Base-by-base conservation (phyloP, 768 basidiomycete species). In the Podaxis mareebaensis region DNA sequence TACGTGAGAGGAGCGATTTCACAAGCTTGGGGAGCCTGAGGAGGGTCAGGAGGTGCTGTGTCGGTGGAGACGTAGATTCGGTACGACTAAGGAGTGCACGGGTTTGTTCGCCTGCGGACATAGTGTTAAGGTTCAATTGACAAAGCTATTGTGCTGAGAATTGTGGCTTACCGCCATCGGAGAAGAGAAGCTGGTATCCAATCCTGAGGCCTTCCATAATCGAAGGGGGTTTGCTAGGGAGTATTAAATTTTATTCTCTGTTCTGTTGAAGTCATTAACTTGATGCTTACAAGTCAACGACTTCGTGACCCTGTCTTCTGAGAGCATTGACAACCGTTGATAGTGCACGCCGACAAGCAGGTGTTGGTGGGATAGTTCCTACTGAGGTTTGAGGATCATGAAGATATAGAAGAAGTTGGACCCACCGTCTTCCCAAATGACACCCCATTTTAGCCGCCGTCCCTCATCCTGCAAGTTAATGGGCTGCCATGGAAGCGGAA, bases 361-460 rank as follows among this genome's bases (percentile, higher is more conserved):
- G 89, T 8, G 84, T 83, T 0, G 88, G 85, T 4, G 81, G 76
- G 42, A 89, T 81, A 17, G 83, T 77, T 10, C 85, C 89, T 89
- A 55, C 53, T n/a, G 15, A 52, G 40, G 28, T 55, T 33, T 53
- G 53, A 13, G 46, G 52, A 20, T 42, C 64, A 60, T 22, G 20
- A 55, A 40, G 40, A 39, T 13, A 42, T 33, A 28, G 22, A 55
- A 46, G 53, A 30, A 15, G 33, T 6, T 13, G 38, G 49, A 68
- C 77, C 59, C 64, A 85, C 88, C 84, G 68, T 90, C 88, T 49
- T 86, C 82, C 83, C 85, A 84, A 64, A 89, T 72, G 40, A 89
- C 76, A 26, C 80, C 81, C 81, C 88, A 90, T 66, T 86, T 85
- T 38, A 88, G 72, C 67, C 83, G 83, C 46, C 81, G 73, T 15